phyloP scores from a whole-genome alignment of 2,329 filamentous ascomycete species.

The Aureobasidium uvarum region DNA sequence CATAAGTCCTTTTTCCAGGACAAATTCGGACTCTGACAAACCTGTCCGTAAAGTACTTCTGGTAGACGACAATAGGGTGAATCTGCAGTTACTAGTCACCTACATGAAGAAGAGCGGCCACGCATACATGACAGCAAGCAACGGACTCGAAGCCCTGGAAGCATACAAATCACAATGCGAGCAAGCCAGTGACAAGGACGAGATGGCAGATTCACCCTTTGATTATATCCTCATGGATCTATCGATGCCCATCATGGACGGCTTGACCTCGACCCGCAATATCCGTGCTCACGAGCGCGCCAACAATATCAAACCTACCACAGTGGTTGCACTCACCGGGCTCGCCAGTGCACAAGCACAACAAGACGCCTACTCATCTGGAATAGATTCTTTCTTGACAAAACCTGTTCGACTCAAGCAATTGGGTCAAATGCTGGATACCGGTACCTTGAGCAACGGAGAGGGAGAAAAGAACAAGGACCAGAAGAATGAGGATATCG shows the following conservation, averaged over 20 bases:
- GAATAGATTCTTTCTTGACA: constrained; percentile 35
- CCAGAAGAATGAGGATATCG: neutral
- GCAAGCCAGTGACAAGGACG: neutral
- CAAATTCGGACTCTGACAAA: neutral
- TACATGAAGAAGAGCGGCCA: constrained; percentile 27
- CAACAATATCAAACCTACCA: constrained; percentile 26
- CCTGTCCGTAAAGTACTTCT: constrained; percentile 17
- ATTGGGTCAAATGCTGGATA: constrained; percentile 19
- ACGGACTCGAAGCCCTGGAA: constrained; percentile 49
- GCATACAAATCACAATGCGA: constrained; percentile 34
- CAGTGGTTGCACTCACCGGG: constrained; percentile 35
- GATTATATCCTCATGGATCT: constrained; percentile 50
- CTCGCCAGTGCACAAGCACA: constrained; percentile 34
- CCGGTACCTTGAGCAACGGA: neutral
- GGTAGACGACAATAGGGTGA: constrained; percentile 34
- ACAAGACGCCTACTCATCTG: constrained; percentile 31
- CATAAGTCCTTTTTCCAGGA: neutral
- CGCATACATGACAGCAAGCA: constrained; percentile 37
- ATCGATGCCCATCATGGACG: constrained; percentile 26
- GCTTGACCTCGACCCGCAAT: constrained; percentile 20
- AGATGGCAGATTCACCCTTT: constrained; percentile 6
- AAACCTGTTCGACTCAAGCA: constrained; percentile 33
- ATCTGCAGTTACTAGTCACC: constrained; percentile 29
- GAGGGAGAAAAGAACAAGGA: neutral
- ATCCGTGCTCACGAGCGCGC: constrained; percentile 28